A percentile compares a stretch with the other conserved stretches of the same genome.
Evolutionary conservation across 2,329 filamentous ascomycete genomes (phyloP).

Genomic region (Albifimbria verrucaria): DNA sequence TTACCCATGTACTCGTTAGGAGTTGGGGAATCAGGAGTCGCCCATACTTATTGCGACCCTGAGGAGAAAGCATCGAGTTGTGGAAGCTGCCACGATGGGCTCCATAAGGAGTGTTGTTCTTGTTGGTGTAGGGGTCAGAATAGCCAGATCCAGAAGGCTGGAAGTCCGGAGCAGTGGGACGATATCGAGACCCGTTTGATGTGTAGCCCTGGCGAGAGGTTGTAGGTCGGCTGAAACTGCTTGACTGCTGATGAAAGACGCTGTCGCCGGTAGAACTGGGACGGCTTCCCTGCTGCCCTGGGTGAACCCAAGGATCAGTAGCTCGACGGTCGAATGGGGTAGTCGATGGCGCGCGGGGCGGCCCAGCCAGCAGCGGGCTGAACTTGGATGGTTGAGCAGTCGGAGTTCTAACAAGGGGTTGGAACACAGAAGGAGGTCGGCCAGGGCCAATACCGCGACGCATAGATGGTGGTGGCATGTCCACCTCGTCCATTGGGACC

Average conservation of each 20-base stretch:
- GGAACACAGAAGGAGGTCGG: slow-evolving; percentile 22
- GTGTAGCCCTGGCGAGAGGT: slow-evolving; percentile 28
- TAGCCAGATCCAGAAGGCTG: slow-evolving; percentile 22
- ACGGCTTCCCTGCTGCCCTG: slow-evolving; percentile 15
- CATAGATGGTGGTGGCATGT: background rate
- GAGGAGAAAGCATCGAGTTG: slow-evolving; percentile 24
- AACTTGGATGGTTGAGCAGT: slow-evolving; percentile 25
- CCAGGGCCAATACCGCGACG: slow-evolving; percentile 9
- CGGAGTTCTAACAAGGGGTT: slow-evolving; percentile 13
- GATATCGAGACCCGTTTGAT: slow-evolving; percentile 21
- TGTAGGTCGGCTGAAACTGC: slow-evolving; percentile 15
- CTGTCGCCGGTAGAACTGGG: slow-evolving; percentile 12
- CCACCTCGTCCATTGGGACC: background rate
- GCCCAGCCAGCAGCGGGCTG: slow-evolving; percentile 23
- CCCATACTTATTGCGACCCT: slow-evolving; percentile 20
- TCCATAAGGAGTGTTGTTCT: slow-evolving; percentile 16
- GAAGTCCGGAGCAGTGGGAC: slow-evolving; percentile 29
- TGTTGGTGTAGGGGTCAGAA: slow-evolving; percentile 15
- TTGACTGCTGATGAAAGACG: slow-evolving; percentile 2
- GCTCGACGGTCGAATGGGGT: slow-evolving; percentile 20
- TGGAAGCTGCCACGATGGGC: slow-evolving; percentile 22
- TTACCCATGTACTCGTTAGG: slow-evolving; percentile 12
- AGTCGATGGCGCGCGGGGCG: slow-evolving; percentile 23
- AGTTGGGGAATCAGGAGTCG: slow-evolving; percentile 23
- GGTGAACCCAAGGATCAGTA: slow-evolving; percentile 15